Evolutionary conservation across 2,329 filamentous ascomycete genomes (phyloP).

Genomic region (Bimuria novae-zelandiae): DNA sequence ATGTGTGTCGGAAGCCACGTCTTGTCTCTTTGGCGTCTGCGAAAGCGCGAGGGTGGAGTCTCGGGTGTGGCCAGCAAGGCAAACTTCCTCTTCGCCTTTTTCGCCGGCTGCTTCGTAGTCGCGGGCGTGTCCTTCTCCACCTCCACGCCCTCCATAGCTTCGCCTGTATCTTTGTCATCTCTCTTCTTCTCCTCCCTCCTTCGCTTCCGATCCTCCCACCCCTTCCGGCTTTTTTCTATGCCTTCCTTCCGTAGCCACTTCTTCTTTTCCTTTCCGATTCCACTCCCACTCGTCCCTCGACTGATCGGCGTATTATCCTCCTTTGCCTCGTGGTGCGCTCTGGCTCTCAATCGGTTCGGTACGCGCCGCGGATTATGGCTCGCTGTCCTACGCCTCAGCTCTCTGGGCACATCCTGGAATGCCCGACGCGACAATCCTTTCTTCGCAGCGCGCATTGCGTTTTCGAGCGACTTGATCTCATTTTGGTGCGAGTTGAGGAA

Average conservation of each 20-base stretch:
- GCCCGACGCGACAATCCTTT: constrained; percentile 68
- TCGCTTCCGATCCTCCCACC: constrained; percentile 62
- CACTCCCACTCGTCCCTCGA: constrained; percentile 66
- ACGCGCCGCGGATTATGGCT: constrained; percentile 94
- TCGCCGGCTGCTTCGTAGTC: constrained; percentile 16
- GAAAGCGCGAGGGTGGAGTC: constrained; percentile 70
- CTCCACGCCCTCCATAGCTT: constrained; percentile 34
- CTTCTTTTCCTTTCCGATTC: constrained; percentile 48
- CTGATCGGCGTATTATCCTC: constrained; percentile 91
- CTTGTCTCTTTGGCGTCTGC: constrained; percentile 84
- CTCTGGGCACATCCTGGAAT: constrained; percentile 88
- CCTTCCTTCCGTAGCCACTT: constrained; percentile 72
- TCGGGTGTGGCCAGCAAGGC: constrained; percentile 70
- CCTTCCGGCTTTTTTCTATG: constrained; percentile 69
- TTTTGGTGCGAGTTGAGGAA: constrained; percentile 87
- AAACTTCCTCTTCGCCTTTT: constrained; percentile 68
- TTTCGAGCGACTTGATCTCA: constrained; percentile 83
- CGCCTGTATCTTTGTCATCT: constrained; percentile 28
- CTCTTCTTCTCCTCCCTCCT: constrained; percentile 45
- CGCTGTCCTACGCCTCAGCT: constrained; percentile 82
- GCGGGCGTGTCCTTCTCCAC: constrained; percentile 23
- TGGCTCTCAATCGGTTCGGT: constrained; percentile 72
- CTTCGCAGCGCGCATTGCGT: constrained; percentile 78
- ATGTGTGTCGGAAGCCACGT: constrained; percentile 94
- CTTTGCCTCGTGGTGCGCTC: constrained; percentile 74